A percentile compares a stretch with the other conserved stretches of the same genome.
These are phyloP conservation scores for Coniophora puteana DNA, from an alignment of 1,284 basidiomycete species.

Conservation along the genomic window DNA sequence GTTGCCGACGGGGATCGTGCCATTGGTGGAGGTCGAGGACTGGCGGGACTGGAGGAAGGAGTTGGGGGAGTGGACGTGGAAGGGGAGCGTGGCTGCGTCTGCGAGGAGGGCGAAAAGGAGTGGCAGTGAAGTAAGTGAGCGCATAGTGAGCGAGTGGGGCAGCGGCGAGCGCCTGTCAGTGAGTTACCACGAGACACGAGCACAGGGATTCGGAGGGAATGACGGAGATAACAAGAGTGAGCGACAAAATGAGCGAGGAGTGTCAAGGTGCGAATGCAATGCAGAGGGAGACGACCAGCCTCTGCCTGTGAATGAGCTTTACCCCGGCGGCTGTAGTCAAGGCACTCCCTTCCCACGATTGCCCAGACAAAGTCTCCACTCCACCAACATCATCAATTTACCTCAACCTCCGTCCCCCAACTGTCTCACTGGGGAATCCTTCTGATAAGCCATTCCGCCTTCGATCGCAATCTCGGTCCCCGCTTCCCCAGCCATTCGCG, in stretches of 20 bases:
- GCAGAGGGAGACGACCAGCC: neutral
- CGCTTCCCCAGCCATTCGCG: too few relatives aligned
- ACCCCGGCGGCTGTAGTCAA: neutral
- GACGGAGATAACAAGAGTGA: neutral
- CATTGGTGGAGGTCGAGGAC: conserved; percentile 18
- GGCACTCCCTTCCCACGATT: neutral
- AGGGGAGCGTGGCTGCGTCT: conserved; percentile 45
- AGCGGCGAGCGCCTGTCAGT: conserved; percentile 19
- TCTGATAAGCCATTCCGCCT: too few relatives aligned
- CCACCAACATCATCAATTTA: too few relatives aligned
- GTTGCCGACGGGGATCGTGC: conserved; percentile 45
- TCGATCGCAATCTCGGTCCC: too few relatives aligned
- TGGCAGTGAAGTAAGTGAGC: conserved; percentile 39
- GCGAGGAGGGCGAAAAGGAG: conserved; percentile 36
- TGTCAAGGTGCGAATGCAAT: neutral
- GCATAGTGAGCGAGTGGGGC: conserved; percentile 47
- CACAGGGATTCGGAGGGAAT: too few relatives aligned
- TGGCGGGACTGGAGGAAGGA: conserved; percentile 24
- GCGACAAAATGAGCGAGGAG: neutral
- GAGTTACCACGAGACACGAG: conserved; percentile 12
- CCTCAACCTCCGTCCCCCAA: too few relatives aligned
- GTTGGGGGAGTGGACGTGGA: conserved; percentile 30
- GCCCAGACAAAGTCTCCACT: neutral
- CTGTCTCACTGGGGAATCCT: too few relatives aligned
- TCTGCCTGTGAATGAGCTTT: neutral